Evolutionary conservation across 495 filamentous ascomycete species (phyloP).

Genomic region (Neurospora cerealis): DNA sequence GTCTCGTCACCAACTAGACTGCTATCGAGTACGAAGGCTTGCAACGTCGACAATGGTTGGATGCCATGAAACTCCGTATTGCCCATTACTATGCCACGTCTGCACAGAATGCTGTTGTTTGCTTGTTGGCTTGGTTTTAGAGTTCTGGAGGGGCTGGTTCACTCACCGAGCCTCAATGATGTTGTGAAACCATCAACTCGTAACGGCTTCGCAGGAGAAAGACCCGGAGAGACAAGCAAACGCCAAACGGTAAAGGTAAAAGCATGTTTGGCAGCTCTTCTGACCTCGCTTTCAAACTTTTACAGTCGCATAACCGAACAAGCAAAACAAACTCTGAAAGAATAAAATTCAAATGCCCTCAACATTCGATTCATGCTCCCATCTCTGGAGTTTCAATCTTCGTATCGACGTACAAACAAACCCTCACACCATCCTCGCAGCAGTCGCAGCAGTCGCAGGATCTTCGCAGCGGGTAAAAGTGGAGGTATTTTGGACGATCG

Average conservation of each 20-base stretch:
- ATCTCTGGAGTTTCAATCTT: background rate
- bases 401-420: background rate
- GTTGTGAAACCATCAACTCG: background rate
- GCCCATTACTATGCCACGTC: background rate
- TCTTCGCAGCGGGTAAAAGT: background rate
- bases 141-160: background rate
- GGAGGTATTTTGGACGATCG: background rate
- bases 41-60: background rate
- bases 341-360: rapidly evolving
- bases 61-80: background rate
- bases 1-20: background rate
- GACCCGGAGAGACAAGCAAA: background rate
- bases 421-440: background rate
- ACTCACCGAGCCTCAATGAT: background rate
- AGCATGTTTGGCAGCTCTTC: background rate
- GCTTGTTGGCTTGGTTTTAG: background rate
- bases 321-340: background rate
- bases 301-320: background rate
- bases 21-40: background rate
- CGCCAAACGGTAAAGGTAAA: background rate
- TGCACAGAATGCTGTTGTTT: background rate
- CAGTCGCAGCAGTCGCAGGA: background rate
- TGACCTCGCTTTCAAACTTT: background rate
- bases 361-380: background rate
- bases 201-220: background rate